Evolutionary conservation across 2,329 filamentous ascomycete species (phyloP).

Genomic region (Rutstroemia sp.): DNA sequence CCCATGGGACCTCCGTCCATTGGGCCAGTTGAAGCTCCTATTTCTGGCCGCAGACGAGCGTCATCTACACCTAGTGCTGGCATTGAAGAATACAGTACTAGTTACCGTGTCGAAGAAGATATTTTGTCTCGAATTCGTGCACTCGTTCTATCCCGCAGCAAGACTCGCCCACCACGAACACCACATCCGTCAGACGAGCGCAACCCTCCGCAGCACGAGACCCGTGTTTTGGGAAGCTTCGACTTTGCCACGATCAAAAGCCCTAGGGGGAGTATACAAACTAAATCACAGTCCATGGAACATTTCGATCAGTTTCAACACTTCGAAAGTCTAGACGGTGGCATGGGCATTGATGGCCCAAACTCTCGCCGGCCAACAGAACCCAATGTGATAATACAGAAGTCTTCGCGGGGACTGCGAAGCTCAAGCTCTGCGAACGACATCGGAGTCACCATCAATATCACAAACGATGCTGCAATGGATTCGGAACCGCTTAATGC

Average conservation of each 20-base stretch:
- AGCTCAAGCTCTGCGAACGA: conserved; percentile 14
- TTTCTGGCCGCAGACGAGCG: conserved; percentile 13
- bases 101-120: conserved; percentile 23
- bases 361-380: conserved; percentile 2
- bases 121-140: conserved; percentile 25
- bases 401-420: conserved; percentile 6
- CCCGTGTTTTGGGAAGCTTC: conserved; percentile 10
- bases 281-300: conserved; percentile 14
- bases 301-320: conserved; percentile 4
- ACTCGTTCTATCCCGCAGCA: conserved; percentile 23
- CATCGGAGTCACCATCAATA: conserved; percentile 1
- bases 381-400: neutral
- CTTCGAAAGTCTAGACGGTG: conserved; percentile 1
- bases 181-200: conserved; percentile 22
- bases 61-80: conserved; percentile 18
- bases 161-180: conserved; percentile 20
- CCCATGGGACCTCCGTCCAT: conserved; percentile 17
- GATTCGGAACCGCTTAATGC: neutral
- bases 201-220: conserved; percentile 3
- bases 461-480: neutral
- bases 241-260: conserved; percentile 10
- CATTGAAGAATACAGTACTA: conserved; percentile 18
- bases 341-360: conserved; percentile 8
- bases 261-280: conserved; percentile 13
- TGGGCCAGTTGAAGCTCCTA: conserved; percentile 11